Evolutionary conservation across 768 basidiomycete genomes (phyloP), one percentile per base, ranked within the genome.

Genomic region (Gymnopilus junonius): DNA sequence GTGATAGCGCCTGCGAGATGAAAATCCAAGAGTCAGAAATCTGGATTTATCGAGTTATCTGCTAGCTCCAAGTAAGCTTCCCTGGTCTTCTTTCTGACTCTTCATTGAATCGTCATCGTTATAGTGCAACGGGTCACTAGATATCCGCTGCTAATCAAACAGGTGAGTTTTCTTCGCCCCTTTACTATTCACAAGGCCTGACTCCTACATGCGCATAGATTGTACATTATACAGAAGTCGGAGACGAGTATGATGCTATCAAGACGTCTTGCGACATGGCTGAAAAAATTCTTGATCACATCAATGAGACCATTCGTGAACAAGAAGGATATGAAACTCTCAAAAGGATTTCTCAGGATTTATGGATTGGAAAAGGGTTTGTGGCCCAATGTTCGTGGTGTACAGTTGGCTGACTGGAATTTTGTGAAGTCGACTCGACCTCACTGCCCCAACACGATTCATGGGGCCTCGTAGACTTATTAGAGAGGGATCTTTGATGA

Each of bases 51-150:
- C 95, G 1, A 95, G 94, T 68, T 97, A 95, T 74, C 77, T 98
- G 35, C 85, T 98, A 10, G 89, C 87, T n/a, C 95, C 95, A 0
- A 97, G 95, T 95, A 74, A 68, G 88, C 79, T 63, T n/a, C 21
- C 21, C 23, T 15, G 14, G 17, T 53, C n/a, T 27, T 42, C 69
- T 4, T 2, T 10, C 20, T 17, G n/a, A n/a, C 31, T 15, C 42
- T 35, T 32, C 55, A 42, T 53, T 67, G 39, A 62, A 53, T 23
- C 1, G 31, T 39, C 32, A 25, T 34, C n/a, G n/a, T n/a, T 43
- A 7, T 63, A 95, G 93, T 96, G 95, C 95, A 97, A 87, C 89
- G 97, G 8, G 89, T 98, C 59, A 97, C 97, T 0, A 84, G 94
- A 60, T 99, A 99, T 72, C 97, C 97, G 0, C 81, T 99, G 0